Conservation (phyloP, 352 stramenopile genomes). For the Pythium sukuiense region DNA sequence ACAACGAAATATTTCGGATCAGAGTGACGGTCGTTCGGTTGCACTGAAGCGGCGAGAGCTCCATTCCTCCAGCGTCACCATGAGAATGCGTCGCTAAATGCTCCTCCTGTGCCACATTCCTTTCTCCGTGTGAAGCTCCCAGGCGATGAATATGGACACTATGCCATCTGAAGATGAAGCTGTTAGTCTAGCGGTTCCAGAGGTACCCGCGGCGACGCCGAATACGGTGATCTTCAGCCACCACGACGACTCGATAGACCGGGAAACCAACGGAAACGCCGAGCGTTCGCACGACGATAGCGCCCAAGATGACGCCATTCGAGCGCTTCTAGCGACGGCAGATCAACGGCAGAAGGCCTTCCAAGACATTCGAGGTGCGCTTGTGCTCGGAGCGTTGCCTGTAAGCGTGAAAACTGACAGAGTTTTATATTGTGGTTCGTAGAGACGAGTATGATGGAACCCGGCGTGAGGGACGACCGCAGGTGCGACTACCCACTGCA, state of each 20-base stretch:
- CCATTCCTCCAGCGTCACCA: background rate
- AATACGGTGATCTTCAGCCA: background rate
- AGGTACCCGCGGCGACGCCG: background rate
- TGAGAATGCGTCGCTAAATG: background rate
- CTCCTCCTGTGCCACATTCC: background rate
- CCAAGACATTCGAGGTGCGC: conserved; percentile 16
- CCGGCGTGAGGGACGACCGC: conserved; percentile 16
- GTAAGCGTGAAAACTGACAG: background rate
- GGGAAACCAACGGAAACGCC: background rate
- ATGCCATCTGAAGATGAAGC: background rate
- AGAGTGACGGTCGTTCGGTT: conserved; percentile 4
- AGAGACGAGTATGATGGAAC: conserved; percentile 14
- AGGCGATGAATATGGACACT: background rate
- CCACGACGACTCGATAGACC: background rate
- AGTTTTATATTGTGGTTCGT: background rate
- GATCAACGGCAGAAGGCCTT: conserved; percentile 20
- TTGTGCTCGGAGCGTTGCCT: background rate
- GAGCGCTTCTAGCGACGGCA: conserved; percentile 6
- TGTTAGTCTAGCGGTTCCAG: background rate
- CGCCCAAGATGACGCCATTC: background rate
- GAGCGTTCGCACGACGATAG: background rate
- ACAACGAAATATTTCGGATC: background rate
- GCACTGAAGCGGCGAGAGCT: background rate
- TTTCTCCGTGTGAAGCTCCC: background rate
- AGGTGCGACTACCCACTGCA: conserved; percentile 28